Conservation (phyloP, 495 filamentous ascomycete species). For the Sporormia fimetaria region DNA sequence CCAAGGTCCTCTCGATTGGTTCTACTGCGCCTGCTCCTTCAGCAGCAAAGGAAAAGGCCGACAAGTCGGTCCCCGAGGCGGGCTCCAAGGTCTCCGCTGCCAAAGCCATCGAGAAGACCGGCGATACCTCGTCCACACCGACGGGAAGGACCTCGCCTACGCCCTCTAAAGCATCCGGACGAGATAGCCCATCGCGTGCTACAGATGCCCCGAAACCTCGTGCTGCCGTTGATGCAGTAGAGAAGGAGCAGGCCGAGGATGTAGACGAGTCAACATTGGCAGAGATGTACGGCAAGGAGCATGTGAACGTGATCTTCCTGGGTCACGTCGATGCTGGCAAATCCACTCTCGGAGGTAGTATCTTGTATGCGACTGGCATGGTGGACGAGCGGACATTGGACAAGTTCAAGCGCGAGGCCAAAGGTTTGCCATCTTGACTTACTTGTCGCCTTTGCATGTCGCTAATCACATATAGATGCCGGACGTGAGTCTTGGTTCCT, state of each 20-base stretch:
- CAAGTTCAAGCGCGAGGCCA: constrained; percentile 93
- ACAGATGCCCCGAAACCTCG: constrained; percentile 38
- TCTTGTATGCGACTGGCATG: constrained; percentile 92
- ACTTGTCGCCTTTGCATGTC: background rate
- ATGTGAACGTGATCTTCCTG: constrained; percentile 97
- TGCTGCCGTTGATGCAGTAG: constrained; percentile 65
- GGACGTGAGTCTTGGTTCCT: constrained; percentile 98
- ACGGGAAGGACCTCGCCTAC: constrained; percentile 65
- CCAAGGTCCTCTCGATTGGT: constrained; percentile 28
- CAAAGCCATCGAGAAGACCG: constrained; percentile 71
- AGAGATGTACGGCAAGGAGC: constrained; percentile 97
- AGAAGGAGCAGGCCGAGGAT: constrained; percentile 76
- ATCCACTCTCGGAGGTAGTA: constrained; percentile 84
- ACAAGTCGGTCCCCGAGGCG: constrained; percentile 49
- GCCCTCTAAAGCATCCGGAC: constrained; percentile 63
- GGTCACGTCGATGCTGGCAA: constrained; percentile 98
- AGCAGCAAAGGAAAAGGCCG: constrained; percentile 36
- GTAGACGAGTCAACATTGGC: constrained; percentile 83
- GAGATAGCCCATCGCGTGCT: constrained; percentile 55
- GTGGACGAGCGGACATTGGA: constrained; percentile 97
- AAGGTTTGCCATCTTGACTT: constrained; percentile 32
- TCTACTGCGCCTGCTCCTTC: constrained; percentile 27
- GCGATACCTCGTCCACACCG: constrained; percentile 43
- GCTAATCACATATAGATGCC: constrained; percentile 41
- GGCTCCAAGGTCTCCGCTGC: constrained; percentile 60